Evolutionary conservation across 352 stramenopile genomes (phyloP), one percentile per base, ranked within the genome.

Genomic region (Elongisporangium prolatum): DNA sequence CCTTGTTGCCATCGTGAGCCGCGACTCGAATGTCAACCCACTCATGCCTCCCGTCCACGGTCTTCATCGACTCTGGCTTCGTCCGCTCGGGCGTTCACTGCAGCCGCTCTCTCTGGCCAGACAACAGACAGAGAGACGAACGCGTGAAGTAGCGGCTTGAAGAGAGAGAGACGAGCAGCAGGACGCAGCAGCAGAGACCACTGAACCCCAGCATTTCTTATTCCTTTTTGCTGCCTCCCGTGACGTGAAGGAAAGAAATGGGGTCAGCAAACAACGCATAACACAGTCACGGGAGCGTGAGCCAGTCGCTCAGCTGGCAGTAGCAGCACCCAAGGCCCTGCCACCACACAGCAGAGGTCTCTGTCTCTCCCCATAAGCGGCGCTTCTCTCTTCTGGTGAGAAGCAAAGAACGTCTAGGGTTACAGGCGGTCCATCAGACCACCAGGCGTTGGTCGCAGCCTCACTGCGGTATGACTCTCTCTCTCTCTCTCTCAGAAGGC

Each of bases 161-260:
- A 34, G 57, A 34, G 57, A 60, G 54, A 61, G 52, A 64, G 25
- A 49, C 20, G 5, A 16, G 37, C 3, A 68, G 48, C 57, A 24
- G 25, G n/a, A 44, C 11, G 34, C 34, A 37, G 22, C 44, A 40
- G 22, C 25, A 55, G 48, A 22, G 20, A 69, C 56, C 74, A 79
- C 76, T 80, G 54, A 77, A 87, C 79, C 78, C 71, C 79, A 64
- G 51, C 74, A 89, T 89, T 89, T 87, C 76, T 74, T 74, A 38
- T 62, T 86, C 77, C 76, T 80, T 86, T 85, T 77, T 59, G 17
- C 14, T 50, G 40, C 37, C 21, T 17, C 50, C 52, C 49, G 38
- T 55, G 38, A 34, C 40, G 59, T 75, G 60, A 84, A 60, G 76
- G 76, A 86, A 78, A 87, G 73, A 87, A 89, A 89, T 44, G 79